Base-by-base conservation (phyloP, 306 rosid genomes). In the Bauhinia variegata region DNA sequence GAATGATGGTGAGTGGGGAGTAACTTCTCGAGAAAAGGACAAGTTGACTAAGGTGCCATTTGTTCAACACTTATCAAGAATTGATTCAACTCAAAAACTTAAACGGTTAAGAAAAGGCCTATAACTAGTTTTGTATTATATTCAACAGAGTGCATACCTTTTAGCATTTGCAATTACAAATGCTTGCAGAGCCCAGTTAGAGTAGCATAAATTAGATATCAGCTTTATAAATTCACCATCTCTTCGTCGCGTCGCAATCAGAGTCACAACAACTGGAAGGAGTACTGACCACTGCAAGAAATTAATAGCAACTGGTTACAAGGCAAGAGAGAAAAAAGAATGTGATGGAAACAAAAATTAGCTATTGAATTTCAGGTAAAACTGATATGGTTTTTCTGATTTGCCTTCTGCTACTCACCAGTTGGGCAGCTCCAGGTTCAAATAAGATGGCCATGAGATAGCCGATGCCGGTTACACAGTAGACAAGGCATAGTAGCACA, bases 401-500 rank as follows among this genome's bases (percentile, higher is more conserved):
- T 23, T 14, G n/a, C 56, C 38, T 41, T 82, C 34, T 23, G 14
- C 50, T 55, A 72, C 91, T 79, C 34, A 89, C 96, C 71, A 89
- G 86, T 76, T 89, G 96, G 49, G 96, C 96, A 41, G 91, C 87
- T 0, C 96, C 95, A 15, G 89, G 91, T 72, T 85, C 86, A 34
- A 89, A 87, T 18, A 77, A 41, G 43, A 89, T 83, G 47, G 95
- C 87, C 18, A 89, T 71, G 13, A 85, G 78, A 60, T 89, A 89
- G 13, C 89, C 96, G 46, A 89, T 78, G 64, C 96, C 96, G 11
- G 96, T 89, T 36, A 89, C 95, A 69, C 96, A 89, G 59, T 89
- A 89, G 14, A 89, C 89, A 38, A 89, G 96, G 64, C 91, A 81
- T 39, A 83, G 75, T 67, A 89, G 71, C 67, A 89, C 84, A 34